phyloP scores from a whole-genome alignment of 352 stramenopile genomes.

The Phytophthora nicotianae region DNA sequence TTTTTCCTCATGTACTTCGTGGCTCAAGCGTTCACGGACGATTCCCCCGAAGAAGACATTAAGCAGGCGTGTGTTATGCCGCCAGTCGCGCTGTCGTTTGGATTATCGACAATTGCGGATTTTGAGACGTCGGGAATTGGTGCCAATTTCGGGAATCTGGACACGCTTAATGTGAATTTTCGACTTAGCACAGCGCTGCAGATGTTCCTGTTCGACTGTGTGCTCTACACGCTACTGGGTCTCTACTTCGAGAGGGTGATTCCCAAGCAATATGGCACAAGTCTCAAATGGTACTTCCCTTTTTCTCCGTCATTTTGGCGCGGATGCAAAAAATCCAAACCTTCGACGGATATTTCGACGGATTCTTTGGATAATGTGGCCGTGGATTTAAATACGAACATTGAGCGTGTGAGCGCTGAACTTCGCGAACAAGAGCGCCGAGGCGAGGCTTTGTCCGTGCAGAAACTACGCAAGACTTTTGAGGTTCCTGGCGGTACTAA shows the following conservation, averaged over 20 bases:
- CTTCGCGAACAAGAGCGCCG: constrained; percentile 29
- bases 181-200: constrained; percentile 27
- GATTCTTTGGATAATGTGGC: not conserved
- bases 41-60: not conserved
- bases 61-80: constrained; percentile 39
- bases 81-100: not conserved
- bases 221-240: constrained; percentile 91
- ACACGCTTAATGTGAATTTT: constrained; percentile 48
- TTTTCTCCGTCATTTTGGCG: constrained; percentile 22
- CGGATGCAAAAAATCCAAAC: not conserved
- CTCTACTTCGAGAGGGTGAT: constrained; percentile 92
- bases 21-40: constrained; percentile 39
- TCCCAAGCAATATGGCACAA: constrained; percentile 90
- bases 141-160: constrained; percentile 23
- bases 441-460: constrained; percentile 42
- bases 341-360: constrained; percentile 1
- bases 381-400: not conserved
- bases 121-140: constrained; percentile 45
- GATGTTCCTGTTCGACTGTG: constrained; percentile 37
- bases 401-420: not conserved
- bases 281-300: constrained; percentile 92
- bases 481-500: constrained; percentile 65
- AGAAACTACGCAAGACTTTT: constrained; percentile 62
- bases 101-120: not conserved
- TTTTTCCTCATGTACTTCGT: constrained; percentile 90